phyloP scores from a whole-genome alignment of 2,329 filamentous ascomycete species.

The Stachybotrys chlorohalonatus region DNA sequence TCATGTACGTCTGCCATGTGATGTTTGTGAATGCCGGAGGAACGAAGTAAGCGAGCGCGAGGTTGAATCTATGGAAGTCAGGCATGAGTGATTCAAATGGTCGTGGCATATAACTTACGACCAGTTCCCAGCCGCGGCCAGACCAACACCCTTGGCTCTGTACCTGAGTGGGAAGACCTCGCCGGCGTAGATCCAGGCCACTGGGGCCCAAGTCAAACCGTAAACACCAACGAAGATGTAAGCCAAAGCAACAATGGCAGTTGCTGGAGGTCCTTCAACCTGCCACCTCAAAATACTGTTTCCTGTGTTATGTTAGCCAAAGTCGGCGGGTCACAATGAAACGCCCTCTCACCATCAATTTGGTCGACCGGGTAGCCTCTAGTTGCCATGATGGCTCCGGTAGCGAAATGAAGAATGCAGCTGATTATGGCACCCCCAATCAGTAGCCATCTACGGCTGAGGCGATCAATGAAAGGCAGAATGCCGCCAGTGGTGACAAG shows the following conservation, averaged over 20 bases:
- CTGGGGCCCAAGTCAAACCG: conserved; percentile 35
- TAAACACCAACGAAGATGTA: conserved; percentile 35
- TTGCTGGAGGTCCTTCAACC: conserved; percentile 33
- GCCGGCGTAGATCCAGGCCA: conserved; percentile 48
- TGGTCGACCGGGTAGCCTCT: conserved; percentile 33
- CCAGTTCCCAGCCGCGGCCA: conserved; percentile 38
- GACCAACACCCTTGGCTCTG: conserved; percentile 43
- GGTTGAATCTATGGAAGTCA: conserved; percentile 20
- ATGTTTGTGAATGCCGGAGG: conserved; percentile 28
- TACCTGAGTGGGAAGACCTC: conserved; percentile 42
- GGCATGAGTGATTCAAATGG: neutral
- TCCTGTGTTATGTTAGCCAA: conserved; percentile 14
- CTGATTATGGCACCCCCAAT: conserved; percentile 35
- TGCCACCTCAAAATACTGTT: conserved; percentile 37
- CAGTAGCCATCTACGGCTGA: conserved; percentile 38
- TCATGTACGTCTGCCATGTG: conserved; percentile 41
- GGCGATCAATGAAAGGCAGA: conserved; percentile 38
- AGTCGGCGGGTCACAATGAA: fast-evolving
- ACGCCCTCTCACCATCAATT: conserved; percentile 20
- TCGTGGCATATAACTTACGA: conserved; percentile 11
- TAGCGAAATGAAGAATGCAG: conserved; percentile 36
- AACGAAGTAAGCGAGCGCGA: conserved; percentile 28
- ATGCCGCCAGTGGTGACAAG: conserved; percentile 41
- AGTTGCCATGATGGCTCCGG: conserved; percentile 39
- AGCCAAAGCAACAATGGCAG: conserved; percentile 39